Evolutionary conservation across 164 flowering plant genomes (phyloP).

Genomic region (Macadamia tetraphylla): DNA sequence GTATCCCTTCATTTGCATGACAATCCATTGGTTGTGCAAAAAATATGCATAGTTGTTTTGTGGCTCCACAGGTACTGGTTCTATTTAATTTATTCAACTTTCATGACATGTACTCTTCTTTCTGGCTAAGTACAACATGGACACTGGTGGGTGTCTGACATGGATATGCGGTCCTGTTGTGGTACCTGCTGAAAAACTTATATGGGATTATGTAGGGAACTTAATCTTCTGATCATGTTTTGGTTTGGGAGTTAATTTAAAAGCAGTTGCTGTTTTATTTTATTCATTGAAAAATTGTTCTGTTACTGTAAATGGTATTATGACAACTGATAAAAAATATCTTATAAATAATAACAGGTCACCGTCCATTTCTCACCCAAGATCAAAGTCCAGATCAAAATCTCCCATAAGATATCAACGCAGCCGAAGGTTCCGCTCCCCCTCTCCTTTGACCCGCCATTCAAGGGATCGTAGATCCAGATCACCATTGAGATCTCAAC

Average conservation of each 20-base stretch:
- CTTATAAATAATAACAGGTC: conserved; percentile 37
- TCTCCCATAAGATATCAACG: conserved; percentile 61
- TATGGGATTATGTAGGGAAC: no score
- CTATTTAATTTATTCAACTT: not conserved
- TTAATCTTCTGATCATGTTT: not conserved
- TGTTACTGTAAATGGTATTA: not conserved
- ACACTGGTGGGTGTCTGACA: not conserved
- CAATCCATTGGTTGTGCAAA: not conserved
- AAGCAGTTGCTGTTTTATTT: not conserved
- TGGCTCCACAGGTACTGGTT: not conserved
- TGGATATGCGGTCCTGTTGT: no score
- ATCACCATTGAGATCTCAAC: conserved; percentile 69
- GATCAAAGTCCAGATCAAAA: conserved; percentile 69
- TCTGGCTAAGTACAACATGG: not conserved
- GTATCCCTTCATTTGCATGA: not conserved
- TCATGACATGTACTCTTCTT: not conserved
- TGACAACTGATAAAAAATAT: not conserved
- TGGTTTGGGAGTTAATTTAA: not conserved
- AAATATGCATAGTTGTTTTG: not conserved
- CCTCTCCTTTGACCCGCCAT: conserved; percentile 59
- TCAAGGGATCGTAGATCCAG: conserved; percentile 61
- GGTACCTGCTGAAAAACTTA: no score
- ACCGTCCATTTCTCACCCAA: conserved; percentile 44
- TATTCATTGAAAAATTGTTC: not conserved
- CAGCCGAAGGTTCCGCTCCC: conserved; percentile 67